phyloP scores from a whole-genome alignment of 2,329 filamentous ascomycete genomes.

The Orbilia ellipsospora region DNA sequence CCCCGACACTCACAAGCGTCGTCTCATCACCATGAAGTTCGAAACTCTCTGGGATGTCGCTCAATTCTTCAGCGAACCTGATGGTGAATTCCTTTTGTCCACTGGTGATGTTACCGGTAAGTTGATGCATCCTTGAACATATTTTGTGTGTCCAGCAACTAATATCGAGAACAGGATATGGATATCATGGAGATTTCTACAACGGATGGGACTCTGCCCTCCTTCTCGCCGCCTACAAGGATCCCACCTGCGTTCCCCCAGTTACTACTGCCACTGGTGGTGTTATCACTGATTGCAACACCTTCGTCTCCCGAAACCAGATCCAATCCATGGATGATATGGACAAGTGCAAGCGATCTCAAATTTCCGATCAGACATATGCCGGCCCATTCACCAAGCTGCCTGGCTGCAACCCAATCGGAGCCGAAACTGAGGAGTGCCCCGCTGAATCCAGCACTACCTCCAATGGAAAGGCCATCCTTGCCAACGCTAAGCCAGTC shows the following conservation, averaged over 20 bases:
- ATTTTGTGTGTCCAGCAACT: constrained; percentile 37
- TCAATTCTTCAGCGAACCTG: constrained; percentile 71
- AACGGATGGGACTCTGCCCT: constrained; percentile 65
- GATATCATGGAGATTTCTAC: constrained; percentile 69
- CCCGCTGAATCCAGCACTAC: background rate
- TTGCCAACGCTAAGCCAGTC: constrained; percentile 18
- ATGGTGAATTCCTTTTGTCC: constrained; percentile 77
- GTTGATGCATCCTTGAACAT: constrained; percentile 51
- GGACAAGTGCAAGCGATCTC: constrained; percentile 32
- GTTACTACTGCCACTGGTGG: constrained; percentile 25
- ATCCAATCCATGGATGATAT: constrained; percentile 31
- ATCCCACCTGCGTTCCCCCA: constrained; percentile 49
- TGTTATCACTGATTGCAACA: constrained; percentile 28
- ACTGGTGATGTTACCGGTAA: constrained; percentile 81
- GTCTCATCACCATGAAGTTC: constrained; percentile 80
- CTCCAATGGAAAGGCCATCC: constrained; percentile 2
- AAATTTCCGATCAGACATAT: constrained; percentile 20
- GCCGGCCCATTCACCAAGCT: constrained; percentile 60
- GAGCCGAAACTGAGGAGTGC: constrained; percentile 16
- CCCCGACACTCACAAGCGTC: constrained; percentile 74
- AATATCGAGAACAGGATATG: constrained; percentile 62
- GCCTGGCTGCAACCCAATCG: constrained; percentile 69
- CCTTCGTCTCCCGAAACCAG: constrained; percentile 29
- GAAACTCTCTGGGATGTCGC: constrained; percentile 86
- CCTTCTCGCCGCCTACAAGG: constrained; percentile 62